Evolutionary conservation across 768 basidiomycete species (phyloP).

Genomic region (Leccinellum luteum): DNA sequence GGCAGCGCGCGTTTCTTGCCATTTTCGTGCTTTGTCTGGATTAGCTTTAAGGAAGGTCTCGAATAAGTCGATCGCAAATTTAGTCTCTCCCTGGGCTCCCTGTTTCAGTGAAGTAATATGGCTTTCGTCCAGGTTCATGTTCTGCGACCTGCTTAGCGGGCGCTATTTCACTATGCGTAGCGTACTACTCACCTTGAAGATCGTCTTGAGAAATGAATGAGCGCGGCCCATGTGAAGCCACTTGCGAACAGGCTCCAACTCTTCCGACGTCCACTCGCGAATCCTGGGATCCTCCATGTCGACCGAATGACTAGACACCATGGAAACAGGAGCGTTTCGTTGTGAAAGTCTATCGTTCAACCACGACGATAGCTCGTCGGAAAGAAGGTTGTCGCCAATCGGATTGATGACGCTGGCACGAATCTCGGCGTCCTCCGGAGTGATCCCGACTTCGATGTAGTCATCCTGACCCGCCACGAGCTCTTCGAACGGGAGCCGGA

Average conservation of each 20-base stretch:
- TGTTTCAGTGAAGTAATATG: constrained; percentile 11
- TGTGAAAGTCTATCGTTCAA: constrained; percentile 27
- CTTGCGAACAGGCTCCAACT: constrained; percentile 30
- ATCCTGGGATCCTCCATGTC: constrained; percentile 38
- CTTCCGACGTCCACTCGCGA: constrained; percentile 40
- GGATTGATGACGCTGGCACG: constrained; percentile 19
- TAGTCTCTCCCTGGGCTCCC: constrained; percentile 9
- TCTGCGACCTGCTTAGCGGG: constrained; percentile 12
- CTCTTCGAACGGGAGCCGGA: constrained; percentile 24
- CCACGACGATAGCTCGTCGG: constrained; percentile 35
- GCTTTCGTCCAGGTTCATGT: constrained; percentile 15
- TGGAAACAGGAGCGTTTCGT: constrained; percentile 17
- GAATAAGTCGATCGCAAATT: constrained; percentile 18
- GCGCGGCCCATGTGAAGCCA: constrained; percentile 39
- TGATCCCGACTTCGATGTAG: constrained; percentile 15
- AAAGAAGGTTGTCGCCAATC: constrained; percentile 24
- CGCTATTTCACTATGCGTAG: not conserved
- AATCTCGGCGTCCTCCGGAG: constrained; percentile 17
- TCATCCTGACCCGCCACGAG: constrained; percentile 21
- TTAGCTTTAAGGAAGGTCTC: constrained; percentile 27
- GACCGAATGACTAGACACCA: constrained; percentile 20
- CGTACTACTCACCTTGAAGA: constrained; percentile 23
- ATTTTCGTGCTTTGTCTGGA: constrained; percentile 16
- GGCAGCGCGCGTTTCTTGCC: constrained; percentile 24
- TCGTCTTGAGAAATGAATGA: constrained; percentile 25